Conservation (phyloP, 2,329 filamentous ascomycete species). For the Pseudocercospora musae region DNA sequence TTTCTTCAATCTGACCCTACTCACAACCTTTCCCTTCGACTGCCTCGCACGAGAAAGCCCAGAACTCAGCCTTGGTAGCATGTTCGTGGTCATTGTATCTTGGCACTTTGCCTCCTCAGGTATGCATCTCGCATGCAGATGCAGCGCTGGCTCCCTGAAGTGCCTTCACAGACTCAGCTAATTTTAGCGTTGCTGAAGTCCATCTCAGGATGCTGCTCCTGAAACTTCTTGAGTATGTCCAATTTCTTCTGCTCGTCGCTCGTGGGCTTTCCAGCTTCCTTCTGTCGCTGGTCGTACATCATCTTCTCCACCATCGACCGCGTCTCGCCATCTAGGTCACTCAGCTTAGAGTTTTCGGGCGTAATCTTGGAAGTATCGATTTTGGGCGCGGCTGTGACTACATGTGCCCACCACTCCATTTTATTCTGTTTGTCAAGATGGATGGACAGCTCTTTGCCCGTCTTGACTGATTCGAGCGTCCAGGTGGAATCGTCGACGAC, state of each 20-base stretch:
- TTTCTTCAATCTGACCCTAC: background rate
- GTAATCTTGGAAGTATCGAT: constrained; percentile 95
- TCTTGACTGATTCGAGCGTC: constrained; percentile 71
- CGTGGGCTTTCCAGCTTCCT: constrained; percentile 82
- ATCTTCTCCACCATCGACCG: constrained; percentile 99
- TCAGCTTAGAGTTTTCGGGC: constrained; percentile 86
- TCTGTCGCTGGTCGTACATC: constrained; percentile 99
- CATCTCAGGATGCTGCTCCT: constrained; percentile 73
- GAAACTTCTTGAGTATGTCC: constrained; percentile 89
- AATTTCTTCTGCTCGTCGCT: constrained; percentile 95
- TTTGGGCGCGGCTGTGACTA: constrained; percentile 78
- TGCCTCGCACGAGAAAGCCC: background rate
- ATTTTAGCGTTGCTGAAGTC: constrained; percentile 66
- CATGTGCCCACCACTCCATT: constrained; percentile 97
- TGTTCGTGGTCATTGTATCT: background rate
- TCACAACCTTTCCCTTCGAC: background rate
- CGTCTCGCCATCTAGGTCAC: constrained; percentile 91
- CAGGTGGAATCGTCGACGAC: constrained; percentile 85
- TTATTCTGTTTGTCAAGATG: constrained; percentile 96
- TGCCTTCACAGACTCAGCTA: constrained; percentile 18
- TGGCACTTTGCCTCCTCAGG: background rate
- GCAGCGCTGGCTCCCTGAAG: no score
- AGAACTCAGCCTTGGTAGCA: background rate
- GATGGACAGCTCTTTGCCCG: constrained; percentile 72
- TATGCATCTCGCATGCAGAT: background rate